phyloP scores from a whole-genome alignment of 768 basidiomycete genomes.

The Holtermannia corniformis region DNA sequence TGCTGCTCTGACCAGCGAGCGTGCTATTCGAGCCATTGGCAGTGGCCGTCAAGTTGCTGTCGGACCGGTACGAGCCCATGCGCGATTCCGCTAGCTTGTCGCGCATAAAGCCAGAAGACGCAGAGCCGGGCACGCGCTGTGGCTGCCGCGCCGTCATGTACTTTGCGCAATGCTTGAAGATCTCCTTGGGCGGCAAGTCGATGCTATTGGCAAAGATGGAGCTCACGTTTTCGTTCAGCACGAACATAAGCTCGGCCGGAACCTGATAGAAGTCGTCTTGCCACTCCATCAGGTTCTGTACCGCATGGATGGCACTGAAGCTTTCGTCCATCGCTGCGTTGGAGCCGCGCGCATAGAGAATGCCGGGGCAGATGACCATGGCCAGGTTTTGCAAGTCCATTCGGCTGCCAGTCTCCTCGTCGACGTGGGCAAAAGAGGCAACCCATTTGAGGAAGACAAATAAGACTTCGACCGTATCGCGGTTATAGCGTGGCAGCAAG shows the following conservation, averaged over 20 bases:
- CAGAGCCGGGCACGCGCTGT: background rate
- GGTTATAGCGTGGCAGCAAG: conserved; percentile 81
- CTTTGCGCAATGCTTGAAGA: conserved; percentile 89
- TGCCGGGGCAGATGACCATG: conserved; percentile 96
- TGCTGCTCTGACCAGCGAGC: background rate
- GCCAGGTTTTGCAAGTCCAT: conserved; percentile 96
- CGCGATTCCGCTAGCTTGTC: conserved; percentile 16
- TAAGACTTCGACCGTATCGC: conserved; percentile 94
- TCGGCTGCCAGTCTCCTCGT: conserved; percentile 92
- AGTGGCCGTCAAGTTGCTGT: conserved; percentile 5
- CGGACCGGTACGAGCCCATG: conserved; percentile 12
- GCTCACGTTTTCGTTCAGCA: conserved; percentile 75
- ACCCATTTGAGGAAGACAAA: conserved; percentile 99
- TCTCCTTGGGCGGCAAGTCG: conserved; percentile 88
- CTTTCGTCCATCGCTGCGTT: conserved; percentile 88
- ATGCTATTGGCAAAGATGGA: conserved; percentile 69
- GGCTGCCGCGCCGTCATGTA: conserved; percentile 49
- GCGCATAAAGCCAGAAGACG: background rate
- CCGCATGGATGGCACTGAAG: conserved; percentile 74
- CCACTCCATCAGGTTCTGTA: conserved; percentile 75
- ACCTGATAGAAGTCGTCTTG: conserved; percentile 96
- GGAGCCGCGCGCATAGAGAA: conserved; percentile 72
- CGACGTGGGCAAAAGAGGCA: conserved; percentile 95
- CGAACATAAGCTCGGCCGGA: conserved; percentile 74
- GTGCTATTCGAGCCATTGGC: background rate